A percentile compares a stretch with the other conserved stretches of the same genome.
These are phyloP conservation scores for Linnemannia hyalina DNA, from an alignment of 192 early-diverging fungal genomes.

Conservation along the genomic window DNA sequence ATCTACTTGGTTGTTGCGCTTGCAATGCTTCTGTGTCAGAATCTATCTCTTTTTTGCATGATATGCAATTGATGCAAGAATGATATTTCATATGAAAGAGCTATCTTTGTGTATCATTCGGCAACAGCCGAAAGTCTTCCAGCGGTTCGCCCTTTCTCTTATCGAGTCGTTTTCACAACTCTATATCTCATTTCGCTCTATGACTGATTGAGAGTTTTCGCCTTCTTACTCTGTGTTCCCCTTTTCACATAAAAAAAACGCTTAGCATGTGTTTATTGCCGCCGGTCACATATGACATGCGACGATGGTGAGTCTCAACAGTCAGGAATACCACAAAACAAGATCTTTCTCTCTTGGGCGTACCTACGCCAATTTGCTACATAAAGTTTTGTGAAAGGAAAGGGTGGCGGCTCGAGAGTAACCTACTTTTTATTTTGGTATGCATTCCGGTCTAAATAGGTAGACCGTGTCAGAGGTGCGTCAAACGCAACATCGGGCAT, in stretches of 20 bases:
- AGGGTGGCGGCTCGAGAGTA: background rate
- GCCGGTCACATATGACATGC: constrained; percentile 97
- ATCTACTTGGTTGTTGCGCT: no score
- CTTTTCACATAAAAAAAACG: background rate
- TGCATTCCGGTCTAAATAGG: constrained; percentile 49
- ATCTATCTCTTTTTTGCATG: no score
- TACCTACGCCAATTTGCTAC: background rate
- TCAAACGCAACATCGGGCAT: constrained; percentile 93
- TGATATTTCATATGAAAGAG: background rate
- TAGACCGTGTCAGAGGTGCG: constrained; percentile 94
- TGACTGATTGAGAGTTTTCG: constrained; percentile 25
- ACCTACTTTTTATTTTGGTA: background rate
- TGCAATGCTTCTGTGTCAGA: no score
- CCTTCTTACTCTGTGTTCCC: background rate
- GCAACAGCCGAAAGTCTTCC: no score
- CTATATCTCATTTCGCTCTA: constrained; percentile 4
- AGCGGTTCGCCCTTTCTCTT: background rate
- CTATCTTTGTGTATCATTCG: background rate
- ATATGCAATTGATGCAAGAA: no score
- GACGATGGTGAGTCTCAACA: constrained; percentile 70
- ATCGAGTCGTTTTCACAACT: background rate
- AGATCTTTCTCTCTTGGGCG: constrained; percentile 17
- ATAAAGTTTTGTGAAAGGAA: background rate
- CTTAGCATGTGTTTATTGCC: constrained; percentile 94
- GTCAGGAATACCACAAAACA: no score